These are phyloP conservation scores for Paracamarosporium sp. DNA, from an alignment of 2,329 filamentous ascomycete species.

Conservation along the genomic window DNA sequence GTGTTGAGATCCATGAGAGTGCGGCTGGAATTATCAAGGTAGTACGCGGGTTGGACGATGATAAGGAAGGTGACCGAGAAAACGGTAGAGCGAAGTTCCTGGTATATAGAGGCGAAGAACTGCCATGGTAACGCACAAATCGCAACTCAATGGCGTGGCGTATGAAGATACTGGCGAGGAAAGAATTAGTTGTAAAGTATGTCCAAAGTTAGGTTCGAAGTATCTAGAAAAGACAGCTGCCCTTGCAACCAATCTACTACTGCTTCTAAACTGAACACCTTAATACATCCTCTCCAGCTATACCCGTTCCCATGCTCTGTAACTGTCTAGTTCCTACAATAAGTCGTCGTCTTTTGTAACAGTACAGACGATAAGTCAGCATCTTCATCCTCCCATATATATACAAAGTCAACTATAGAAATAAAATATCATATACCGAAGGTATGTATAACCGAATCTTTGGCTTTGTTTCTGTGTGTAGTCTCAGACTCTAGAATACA, in stretches of 20 bases:
- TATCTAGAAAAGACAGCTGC: no score
- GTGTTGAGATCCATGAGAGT: constrained; percentile 12
- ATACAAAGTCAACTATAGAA: no score
- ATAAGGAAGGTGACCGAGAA: constrained; percentile 1
- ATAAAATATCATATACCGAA: background rate
- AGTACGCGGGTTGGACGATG: background rate
- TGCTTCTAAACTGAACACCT: no score
- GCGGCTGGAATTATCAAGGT: constrained; percentile 9
- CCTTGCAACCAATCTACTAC: no score
- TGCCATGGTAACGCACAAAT: constrained; percentile 11
- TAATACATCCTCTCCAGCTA: no score
- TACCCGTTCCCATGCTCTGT: no score
- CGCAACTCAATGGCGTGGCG: background rate
- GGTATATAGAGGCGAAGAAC: constrained; percentile 10
- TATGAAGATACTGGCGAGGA: background rate
- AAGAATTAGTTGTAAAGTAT: no score
- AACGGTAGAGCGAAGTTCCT: constrained; percentile 9
- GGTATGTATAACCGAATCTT: background rate
- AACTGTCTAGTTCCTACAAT: no score
- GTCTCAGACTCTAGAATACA: background rate
- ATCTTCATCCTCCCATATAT: no score
- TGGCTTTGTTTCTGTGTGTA: background rate
- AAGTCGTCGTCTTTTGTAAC: no score
- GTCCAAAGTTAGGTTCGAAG: no score
- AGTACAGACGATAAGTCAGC: no score